Evolutionary conservation across 208 protist species (phyloP).

Genomic region (Leishmania braziliensis): DNA sequence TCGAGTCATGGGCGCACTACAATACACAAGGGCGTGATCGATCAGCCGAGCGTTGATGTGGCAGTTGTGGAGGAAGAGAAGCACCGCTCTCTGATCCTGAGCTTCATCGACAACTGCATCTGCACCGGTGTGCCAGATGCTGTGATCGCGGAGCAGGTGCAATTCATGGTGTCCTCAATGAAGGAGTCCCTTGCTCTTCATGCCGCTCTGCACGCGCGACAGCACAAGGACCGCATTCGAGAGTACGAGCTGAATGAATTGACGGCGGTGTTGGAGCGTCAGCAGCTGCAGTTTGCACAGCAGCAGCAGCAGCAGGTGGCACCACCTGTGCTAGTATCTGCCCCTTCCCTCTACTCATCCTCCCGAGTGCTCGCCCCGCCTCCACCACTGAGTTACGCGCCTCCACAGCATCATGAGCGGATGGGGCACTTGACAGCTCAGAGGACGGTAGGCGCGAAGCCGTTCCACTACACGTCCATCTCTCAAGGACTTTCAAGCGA

Average conservation of each 20-base stretch:
- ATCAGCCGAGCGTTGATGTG: not conserved
- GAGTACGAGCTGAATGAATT: constrained; percentile 62
- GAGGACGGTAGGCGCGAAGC: not conserved
- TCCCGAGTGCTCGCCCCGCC: not conserved
- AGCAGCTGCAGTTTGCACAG: constrained; percentile 34
- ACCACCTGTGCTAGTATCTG: not conserved
- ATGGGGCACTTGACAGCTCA: not conserved
- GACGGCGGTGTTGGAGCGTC: constrained; percentile 54
- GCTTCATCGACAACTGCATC: constrained; percentile 82
- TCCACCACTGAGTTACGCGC: not conserved
- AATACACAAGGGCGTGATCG: not conserved
- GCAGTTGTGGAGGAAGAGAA: constrained; percentile 11
- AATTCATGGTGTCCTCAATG: constrained; percentile 83
- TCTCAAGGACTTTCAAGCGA: constrained; percentile 4
- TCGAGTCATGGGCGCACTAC: not conserved
- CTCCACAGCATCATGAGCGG: not conserved
- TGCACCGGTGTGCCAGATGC: constrained; percentile 55
- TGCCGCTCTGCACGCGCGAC: constrained; percentile 57
- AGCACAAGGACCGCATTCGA: constrained; percentile 56
- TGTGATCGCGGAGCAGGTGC: constrained; percentile 71
- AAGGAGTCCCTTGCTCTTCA: constrained; percentile 61
- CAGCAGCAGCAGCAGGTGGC: not conserved
- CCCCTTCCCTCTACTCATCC: not conserved
- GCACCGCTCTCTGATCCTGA: constrained; percentile 47
- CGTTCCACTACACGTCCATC: constrained; percentile 11